Evolutionary conservation across 2,329 filamentous ascomycete species (phyloP), one percentile per base, ranked within the genome.

Genomic region (Ascochyta viciae-villosae): DNA sequence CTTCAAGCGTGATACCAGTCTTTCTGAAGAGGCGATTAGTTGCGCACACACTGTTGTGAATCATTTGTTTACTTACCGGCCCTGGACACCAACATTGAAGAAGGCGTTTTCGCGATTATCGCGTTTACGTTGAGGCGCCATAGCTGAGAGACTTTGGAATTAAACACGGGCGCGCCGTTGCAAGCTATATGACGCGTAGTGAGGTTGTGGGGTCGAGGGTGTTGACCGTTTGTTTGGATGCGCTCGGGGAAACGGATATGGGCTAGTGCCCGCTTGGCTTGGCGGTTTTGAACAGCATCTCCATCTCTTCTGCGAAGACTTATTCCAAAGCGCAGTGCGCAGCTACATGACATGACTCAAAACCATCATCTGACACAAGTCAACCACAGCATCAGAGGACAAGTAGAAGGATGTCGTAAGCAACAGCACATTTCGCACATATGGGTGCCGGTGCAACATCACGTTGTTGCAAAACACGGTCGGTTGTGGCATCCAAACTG

Each of bases 1-100:
- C 91, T 68, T 87, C 86, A 29, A 98, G 77, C 1, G 87, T 89
- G 24, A 96, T 85, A 40, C 95, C 95, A 0, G 95, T 99, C 83
- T 96, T 96, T 66, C 94, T 97, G 65, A 45, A 23, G 22, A 29
- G 4, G n/a, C 45, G 34, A 37, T 72, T 12, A 67, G 60, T 24
- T 55, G 26, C 38, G 50, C 60, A 52, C 54, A 54, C 27, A 38
- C 15, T 40, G 23, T 19, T 19, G 27, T 6, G 5, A 33, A 43
- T 39, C 44, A 48, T 43, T 47, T 51, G 39, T 54, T 50, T 58
- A 54, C 61, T 54, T 57, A 76, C 75, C 75, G 64, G 61, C 75
- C 75, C 53, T 77, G 74, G 2, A 76, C 73, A 23, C 75, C 75
- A 37, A 76, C 68, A 62, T 77, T 65, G 61, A 75, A 77, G 62